Conservation (phyloP, 331 rosid genomes). For the Phaseolus coccineus region DNA sequence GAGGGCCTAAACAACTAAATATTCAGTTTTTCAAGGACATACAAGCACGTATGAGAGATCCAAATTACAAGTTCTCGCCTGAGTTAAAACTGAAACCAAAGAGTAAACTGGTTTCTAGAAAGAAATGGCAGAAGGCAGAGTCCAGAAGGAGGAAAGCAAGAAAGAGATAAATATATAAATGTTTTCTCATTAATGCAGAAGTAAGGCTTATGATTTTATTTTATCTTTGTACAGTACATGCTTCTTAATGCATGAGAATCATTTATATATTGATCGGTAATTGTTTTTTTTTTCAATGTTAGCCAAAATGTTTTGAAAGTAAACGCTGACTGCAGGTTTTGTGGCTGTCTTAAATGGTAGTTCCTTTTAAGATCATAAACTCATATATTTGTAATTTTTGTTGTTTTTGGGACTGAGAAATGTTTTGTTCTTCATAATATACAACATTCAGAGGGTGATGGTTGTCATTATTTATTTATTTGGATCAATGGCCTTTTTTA, state of each 20-base stretch:
- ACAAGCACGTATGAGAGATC: slow-evolving; percentile 59
- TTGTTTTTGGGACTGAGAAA: background rate
- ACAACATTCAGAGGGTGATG: background rate
- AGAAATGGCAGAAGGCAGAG: slow-evolving; percentile 86
- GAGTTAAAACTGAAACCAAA: slow-evolving; percentile 88
- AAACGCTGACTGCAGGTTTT: background rate
- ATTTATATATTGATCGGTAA: slow-evolving; percentile 3
- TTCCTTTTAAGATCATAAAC: background rate
- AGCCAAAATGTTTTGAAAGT: background rate
- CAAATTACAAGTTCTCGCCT: slow-evolving; percentile 77
- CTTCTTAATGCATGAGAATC: slow-evolving; percentile 16
- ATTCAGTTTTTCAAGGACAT: slow-evolving; percentile 63
- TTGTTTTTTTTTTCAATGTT: background rate
- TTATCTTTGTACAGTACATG: slow-evolving; percentile 37
- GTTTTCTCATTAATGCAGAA: slow-evolving; percentile 11
- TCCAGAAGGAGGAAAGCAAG: slow-evolving; percentile 86
- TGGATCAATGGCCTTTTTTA: too few species aligned
- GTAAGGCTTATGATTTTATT: slow-evolving; percentile 7
- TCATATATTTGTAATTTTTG: background rate
- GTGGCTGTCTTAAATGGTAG: background rate
- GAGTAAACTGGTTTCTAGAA: slow-evolving; percentile 76
- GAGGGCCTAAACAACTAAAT: slow-evolving; percentile 79
- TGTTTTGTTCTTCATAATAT: background rate
- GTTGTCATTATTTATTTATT: too few species aligned
- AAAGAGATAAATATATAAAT: slow-evolving; percentile 54